A percentile compares a stretch with the other conserved stretches of the same genome.
These are phyloP conservation scores for Nepenthes alata DNA, from an alignment of 179 eudicot genomes.

Conservation along the genomic window DNA sequence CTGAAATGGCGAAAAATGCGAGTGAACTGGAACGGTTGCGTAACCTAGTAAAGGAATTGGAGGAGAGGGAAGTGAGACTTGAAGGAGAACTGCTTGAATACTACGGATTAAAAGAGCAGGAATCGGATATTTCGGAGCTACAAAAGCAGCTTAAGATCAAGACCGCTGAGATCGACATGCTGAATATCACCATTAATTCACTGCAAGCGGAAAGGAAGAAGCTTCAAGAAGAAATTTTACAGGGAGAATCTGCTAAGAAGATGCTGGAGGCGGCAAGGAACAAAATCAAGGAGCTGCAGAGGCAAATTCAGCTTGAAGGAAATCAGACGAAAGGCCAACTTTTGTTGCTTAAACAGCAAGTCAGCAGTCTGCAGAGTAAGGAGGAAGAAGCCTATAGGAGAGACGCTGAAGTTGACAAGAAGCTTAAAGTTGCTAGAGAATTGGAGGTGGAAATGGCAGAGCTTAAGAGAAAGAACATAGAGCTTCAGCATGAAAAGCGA, in stretches of 20 bases:
- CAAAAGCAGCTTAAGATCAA: conserved; percentile 2
- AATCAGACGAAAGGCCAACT: conserved; percentile 91
- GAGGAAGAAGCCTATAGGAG: conserved; percentile 65
- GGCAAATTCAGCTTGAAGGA: conserved; percentile 85
- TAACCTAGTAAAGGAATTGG: conserved; percentile 65
- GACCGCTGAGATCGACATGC: conserved; percentile 9
- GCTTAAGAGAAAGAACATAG: conserved; percentile 85
- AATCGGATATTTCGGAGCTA: conserved; percentile 32
- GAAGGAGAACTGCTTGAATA: conserved; percentile 95
- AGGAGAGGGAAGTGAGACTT: conserved; percentile 91
- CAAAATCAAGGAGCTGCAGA: conserved; percentile 79
- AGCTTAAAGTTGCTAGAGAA: conserved; percentile 59
- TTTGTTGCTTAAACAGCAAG: conserved; percentile 83
- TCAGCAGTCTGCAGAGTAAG: conserved; percentile 60
- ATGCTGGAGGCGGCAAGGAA: conserved; percentile 74
- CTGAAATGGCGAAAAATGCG: conserved; percentile 67
- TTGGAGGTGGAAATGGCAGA: conserved; percentile 68
- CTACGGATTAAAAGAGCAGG: conserved; percentile 93
- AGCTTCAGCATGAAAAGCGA: conserved; percentile 91
- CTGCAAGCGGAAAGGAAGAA: conserved; percentile 83
- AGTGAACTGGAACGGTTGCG: conserved; percentile 69
- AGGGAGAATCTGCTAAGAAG: conserved; percentile 46
- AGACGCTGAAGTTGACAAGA: conserved; percentile 64
- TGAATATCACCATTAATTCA: conserved; percentile 69
- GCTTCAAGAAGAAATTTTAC: conserved; percentile 68